Evolutionary conservation across 2,329 filamentous ascomycete genomes (phyloP), one percentile per base, ranked within the genome.

Genomic region (Trichoderma gracile): DNA sequence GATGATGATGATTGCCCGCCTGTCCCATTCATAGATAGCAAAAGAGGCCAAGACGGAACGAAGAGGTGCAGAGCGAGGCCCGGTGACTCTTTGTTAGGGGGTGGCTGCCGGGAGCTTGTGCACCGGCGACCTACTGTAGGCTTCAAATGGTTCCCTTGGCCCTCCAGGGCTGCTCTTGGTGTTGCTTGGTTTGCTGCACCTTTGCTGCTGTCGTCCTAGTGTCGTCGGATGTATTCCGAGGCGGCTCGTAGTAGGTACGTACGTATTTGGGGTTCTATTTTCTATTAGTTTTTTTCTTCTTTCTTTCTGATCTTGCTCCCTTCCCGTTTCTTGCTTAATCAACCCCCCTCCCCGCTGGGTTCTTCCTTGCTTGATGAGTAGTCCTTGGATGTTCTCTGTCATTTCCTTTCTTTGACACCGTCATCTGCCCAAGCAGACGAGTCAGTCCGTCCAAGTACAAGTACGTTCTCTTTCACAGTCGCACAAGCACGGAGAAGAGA

Each of bases 81-180:
- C 33, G 9, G 33, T 38, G 33, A 38, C 33, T 38, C 10, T 8
- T 9, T 30, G 2, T 38, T 38, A 3, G 33, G 10, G 33, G 58
- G 58, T 52, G 25, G 55, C 40, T 61, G 47, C 53, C 58, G 47
- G 58, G 58, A 61, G 58, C 58, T 61, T 45, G 58, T 61, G 47
- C 47, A 43, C 23, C 46, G 12, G 46, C 46, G 33, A 38, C 57
- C 46, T 55, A 10, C 3, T 27, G 25, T 27, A 27, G 27, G 27
- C 5, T 7, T 27, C 6, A 27, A 3, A 27, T 17, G 19, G 19
- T 33, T 53, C 25, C 23, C 17, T 7, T 33, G 21, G 17, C 38
- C 58, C 40, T 25, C 25, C 25, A 25, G 25, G 25, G 25, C 25
- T 53, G 47, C 38, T 38, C 33, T 38, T 14, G 33, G 10, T 38